Base-by-base conservation (phyloP, 352 stramenopile genomes). In the Globisporangium carolinianum region DNA sequence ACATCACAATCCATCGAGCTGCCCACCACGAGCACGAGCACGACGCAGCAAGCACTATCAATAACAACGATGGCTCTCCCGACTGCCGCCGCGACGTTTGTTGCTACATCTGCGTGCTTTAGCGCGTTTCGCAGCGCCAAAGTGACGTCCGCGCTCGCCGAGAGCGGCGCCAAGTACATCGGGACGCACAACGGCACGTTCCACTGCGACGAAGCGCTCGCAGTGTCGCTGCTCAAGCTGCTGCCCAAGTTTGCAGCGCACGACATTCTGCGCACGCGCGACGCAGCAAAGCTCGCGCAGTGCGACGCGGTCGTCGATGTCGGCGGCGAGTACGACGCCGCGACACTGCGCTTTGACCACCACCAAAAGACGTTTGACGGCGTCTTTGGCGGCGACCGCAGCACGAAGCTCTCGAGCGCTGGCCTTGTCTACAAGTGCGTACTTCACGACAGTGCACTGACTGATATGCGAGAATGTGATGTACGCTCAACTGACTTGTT, bases 151-250 rank as follows among this genome's bases (percentile, higher is more conserved):
- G 61, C 69, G 18, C 58, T 83, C 18, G 41, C 57, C 4, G 58
- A 82, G 32, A 61, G 57, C n/a, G 62, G 54, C 36, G 62, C 67
- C 47, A 95, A 96, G 66, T 86, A 89, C 66, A 98, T 99, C 65
- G 96, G 95, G 55, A 98, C 96, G 6, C 97, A 99, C 83, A 97
- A 96, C 53, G 96, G 96, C 51, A 97, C 87, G 59, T 99, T 99
- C 78, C 97, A 99, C 74, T 98, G 96, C 59, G 97, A 99, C 67
- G 97, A 99, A 69, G 96, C 96, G 51, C 82, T 99, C 60, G 97
- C 96, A 4, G 95, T 98, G 36, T 98, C 87, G 54, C 94, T 99
- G 74, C 83, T 99, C 49, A 97, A 97, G 69, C 73, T 98, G 52
- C 67, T 97, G 61, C 89, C 94, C 10, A 69, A 86, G 51, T 99